A percentile compares a stretch with the other conserved stretches of the same genome.
Conservation (phyloP, 2,329 filamentous ascomycete species). For the Colletotrichum plurivorum region DNA sequence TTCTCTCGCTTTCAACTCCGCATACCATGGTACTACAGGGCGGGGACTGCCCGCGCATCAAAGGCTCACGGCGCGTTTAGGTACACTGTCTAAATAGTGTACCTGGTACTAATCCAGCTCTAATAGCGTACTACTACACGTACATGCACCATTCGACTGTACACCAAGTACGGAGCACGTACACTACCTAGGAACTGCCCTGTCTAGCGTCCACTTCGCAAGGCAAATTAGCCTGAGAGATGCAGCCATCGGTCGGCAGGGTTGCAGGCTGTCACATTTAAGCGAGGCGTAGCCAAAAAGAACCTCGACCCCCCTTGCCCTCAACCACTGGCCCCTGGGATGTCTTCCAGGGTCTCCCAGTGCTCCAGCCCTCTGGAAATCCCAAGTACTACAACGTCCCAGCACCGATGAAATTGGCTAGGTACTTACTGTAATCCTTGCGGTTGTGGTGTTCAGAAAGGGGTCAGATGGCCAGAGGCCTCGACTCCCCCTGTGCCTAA, state of each 20-base stretch:
- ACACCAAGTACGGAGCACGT: not conserved
- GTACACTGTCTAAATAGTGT: too few relatives aligned
- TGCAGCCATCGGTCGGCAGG: slow-evolving; percentile 25
- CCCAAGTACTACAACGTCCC: not conserved
- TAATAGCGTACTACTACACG: too few relatives aligned
- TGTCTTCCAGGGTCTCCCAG: slow-evolving; percentile 13
- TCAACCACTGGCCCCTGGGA: not conserved
- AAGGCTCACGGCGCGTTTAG: too few relatives aligned
- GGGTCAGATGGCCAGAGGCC: too few relatives aligned
- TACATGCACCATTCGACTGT: slow-evolving; percentile 7
- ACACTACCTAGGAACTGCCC: too few relatives aligned
- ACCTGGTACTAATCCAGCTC: too few relatives aligned
- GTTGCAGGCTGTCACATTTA: slow-evolving; percentile 31
- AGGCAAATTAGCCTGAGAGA: slow-evolving; percentile 32
- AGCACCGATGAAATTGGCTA: too few relatives aligned
- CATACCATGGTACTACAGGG: not conserved
- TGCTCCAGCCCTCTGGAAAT: slow-evolving; percentile 23
- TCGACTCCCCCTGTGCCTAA: too few relatives aligned
- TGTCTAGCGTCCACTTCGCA: slow-evolving; percentile 8
- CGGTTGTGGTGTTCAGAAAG: too few relatives aligned
- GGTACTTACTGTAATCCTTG: too few relatives aligned
- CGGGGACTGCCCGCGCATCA: too few relatives aligned
- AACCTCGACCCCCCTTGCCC: not conserved
- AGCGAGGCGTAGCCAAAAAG: slow-evolving; percentile 21
- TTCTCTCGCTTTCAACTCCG: slow-evolving; percentile 16